Evolutionary conservation across 1,284 basidiomycete genomes (phyloP).

Genomic region (Trichosporon sp.): DNA sequence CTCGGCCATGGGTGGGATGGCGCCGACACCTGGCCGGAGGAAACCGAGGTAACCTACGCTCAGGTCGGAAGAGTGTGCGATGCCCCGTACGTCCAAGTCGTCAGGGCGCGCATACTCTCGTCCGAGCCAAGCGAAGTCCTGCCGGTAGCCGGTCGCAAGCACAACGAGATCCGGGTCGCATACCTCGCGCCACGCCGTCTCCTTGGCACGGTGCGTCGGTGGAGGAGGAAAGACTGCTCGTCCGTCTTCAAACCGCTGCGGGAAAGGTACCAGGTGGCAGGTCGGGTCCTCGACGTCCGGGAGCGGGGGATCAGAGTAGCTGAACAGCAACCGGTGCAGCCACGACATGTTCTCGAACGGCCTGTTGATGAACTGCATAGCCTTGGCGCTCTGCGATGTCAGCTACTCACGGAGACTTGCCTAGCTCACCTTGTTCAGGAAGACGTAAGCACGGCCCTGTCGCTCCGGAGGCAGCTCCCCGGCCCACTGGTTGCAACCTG

Average conservation of each 20-base stretch:
- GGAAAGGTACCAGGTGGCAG: constrained; percentile 62
- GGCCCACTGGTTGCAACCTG: constrained; percentile 66
- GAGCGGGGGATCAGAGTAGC: constrained; percentile 58
- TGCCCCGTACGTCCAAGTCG: constrained; percentile 57
- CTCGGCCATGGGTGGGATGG: constrained; percentile 64
- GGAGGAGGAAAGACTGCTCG: constrained; percentile 54
- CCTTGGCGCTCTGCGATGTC: constrained; percentile 39
- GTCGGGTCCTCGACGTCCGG: constrained; percentile 54
- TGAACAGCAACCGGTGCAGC: constrained; percentile 54
- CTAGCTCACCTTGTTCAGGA: constrained; percentile 45
- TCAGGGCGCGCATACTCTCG: constrained; percentile 55
- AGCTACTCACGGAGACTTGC: not conserved
- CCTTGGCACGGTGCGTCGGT: constrained; percentile 36
- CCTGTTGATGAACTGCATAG: constrained; percentile 61
- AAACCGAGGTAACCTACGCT: constrained; percentile 61
- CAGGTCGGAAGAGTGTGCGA: constrained; percentile 55
- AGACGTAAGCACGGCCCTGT: constrained; percentile 56
- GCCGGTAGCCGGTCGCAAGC: constrained; percentile 56
- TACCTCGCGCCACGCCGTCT: constrained; percentile 35
- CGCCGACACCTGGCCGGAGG: constrained; percentile 62
- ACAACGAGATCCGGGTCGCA: constrained; percentile 41
- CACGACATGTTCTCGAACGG: constrained; percentile 55
- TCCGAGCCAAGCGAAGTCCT: constrained; percentile 54
- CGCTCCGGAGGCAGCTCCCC: constrained; percentile 60
- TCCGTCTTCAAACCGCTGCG: constrained; percentile 55